A percentile compares a stretch with the other conserved stretches of the same genome.
phyloP scores from a whole-genome alignment of 2,329 filamentous ascomycete species.

The Colletotrichum coccodes region DNA sequence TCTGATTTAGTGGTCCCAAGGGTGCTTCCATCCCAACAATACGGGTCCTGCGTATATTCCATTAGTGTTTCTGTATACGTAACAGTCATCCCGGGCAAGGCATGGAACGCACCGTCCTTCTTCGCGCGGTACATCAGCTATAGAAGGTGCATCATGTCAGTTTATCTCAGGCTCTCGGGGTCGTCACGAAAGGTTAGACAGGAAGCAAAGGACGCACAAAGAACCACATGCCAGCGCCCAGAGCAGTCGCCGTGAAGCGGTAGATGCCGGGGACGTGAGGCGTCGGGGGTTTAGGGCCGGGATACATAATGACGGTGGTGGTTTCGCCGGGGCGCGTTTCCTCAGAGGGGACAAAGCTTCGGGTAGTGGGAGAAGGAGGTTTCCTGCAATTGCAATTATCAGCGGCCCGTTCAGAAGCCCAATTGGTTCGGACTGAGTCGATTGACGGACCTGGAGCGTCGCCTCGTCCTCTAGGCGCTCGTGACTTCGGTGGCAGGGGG shows the following conservation, averaged over 20 bases:
- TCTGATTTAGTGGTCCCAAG: slow-evolving; percentile 84
- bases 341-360: not conserved
- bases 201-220: slow-evolving; percentile 73
- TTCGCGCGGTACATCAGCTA: slow-evolving; percentile 96
- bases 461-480: not conserved
- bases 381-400: not conserved
- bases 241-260: slow-evolving; percentile 84
- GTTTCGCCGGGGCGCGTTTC: not conserved
- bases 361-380: not conserved
- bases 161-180: slow-evolving; percentile 12
- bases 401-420: not conserved
- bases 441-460: not conserved
- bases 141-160: slow-evolving; percentile 30
- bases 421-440: not conserved
- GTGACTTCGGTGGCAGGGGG: not conserved
- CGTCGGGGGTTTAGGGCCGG: slow-evolving; percentile 50
- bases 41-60: slow-evolving; percentile 66
- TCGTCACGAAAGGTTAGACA: not conserved
- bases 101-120: slow-evolving; percentile 77
- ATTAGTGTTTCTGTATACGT: not conserved
- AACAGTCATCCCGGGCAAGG: not conserved
- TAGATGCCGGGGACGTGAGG: slow-evolving; percentile 73
- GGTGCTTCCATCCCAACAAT: slow-evolving; percentile 93
- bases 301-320: slow-evolving; percentile 14
- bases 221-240: slow-evolving; percentile 99